Evolutionary conservation across 768 basidiomycete species (phyloP).

Genomic region (Auriculariales sp.): DNA sequence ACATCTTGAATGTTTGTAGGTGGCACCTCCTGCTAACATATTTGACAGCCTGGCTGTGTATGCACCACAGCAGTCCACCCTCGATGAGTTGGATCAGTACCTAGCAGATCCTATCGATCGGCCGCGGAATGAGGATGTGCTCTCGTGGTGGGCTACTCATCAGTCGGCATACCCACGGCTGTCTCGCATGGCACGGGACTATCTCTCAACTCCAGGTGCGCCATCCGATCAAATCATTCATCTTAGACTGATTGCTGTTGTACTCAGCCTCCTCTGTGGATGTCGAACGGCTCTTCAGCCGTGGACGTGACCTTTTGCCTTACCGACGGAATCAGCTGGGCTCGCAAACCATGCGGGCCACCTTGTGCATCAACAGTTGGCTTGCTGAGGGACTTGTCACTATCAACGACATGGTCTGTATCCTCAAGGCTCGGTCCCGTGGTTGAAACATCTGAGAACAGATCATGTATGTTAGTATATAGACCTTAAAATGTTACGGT

Average conservation of each 20-base stretch:
- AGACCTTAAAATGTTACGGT: not conserved
- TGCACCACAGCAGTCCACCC: too few species aligned
- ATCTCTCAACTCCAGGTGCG: not conserved
- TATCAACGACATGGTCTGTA: constrained; percentile 12
- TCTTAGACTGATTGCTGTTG: not conserved
- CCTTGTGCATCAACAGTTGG: constrained; percentile 23
- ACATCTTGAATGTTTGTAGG: not conserved
- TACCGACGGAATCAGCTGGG: constrained; percentile 15
- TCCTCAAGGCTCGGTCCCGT: not conserved
- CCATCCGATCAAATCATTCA: not conserved
- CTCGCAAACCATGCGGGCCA: constrained; percentile 11
- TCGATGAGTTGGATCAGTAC: too few species aligned
- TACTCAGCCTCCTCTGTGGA: constrained; percentile 15
- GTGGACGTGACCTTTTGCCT: constrained; percentile 14
- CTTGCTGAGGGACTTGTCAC: constrained; percentile 14
- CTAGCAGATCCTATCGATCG: too few species aligned
- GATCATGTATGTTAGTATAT: not conserved
- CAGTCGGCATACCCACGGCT: not conserved
- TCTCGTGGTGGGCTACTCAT: not conserved
- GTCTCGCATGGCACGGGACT: not conserved
- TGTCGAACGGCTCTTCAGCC: constrained; percentile 17
- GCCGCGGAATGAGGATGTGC: not conserved
- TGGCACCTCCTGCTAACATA: too few species aligned
- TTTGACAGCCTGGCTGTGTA: too few species aligned
- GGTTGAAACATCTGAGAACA: not conserved